Base-by-base conservation (phyloP, 306 rosid species). In the Datisca glomerata region DNA sequence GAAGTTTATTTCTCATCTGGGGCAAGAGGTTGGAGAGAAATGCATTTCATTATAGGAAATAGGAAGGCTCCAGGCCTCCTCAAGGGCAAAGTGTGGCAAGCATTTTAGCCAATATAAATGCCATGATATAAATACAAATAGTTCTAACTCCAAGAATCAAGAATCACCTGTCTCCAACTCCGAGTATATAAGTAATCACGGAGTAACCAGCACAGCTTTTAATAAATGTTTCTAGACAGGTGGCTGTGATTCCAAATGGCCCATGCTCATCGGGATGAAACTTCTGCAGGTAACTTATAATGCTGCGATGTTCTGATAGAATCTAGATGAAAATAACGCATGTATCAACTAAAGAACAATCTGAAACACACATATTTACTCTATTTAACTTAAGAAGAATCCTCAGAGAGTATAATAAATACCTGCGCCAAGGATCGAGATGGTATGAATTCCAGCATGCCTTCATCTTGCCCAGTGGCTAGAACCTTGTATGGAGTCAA, bases 131-230 rank as follows among this genome's bases (percentile, higher is more conserved):
- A 25, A 34, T 39, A 6, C 17, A 37, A 10, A 11, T 8, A 18
- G 57, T 41, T 27, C 21, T 17, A 42, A 21, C 25, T 19, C 21
- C 24, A 52, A 34, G 43, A 49, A 21, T 49, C n/a, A n/a, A 4
- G n/a, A 17, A 43, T 72, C 61, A 89, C 98, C 98, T 89, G 86
- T 89, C 98, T 56, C 98, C 98, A 46, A 89, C 77, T 49, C 98
- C 98, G 66, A 84, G 78, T 67, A 89, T 80, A 61, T 89, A 89
- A n/a, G 98, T 89, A 62, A 89, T 89, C 23, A 89, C 98, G 12
- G 98, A 89, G 72, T 89, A 89, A 53, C 98, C 98, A 71, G 98
- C 95, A 43, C 98, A 89, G 57, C 98, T 89, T 68, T 89, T 89
- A 55, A 84, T 84, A 52, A 89, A 89, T 20, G 98, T 84, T 80